These are phyloP conservation scores for Diplotaxis tenuifolia DNA, from an alignment of 345 rosid genomes.

Conservation along the genomic window DNA sequence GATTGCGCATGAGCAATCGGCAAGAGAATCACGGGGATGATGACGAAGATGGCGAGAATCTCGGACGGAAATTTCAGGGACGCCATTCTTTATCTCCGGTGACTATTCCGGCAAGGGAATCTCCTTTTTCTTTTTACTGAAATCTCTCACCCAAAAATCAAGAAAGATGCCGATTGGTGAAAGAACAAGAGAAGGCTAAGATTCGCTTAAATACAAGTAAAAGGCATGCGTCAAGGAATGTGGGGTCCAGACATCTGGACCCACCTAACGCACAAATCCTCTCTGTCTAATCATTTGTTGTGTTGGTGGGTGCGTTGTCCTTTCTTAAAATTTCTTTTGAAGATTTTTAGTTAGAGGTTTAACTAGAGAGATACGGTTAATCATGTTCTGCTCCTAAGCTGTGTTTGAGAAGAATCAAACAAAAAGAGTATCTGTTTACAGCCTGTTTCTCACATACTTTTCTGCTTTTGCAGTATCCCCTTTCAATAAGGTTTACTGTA, in stretches of 20 bases:
- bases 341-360: neutral
- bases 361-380: slow-evolving; percentile 16
- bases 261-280: slow-evolving; percentile 29
- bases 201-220: slow-evolving; percentile 21
- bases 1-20: slow-evolving; percentile 58
- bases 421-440: slow-evolving; percentile 8
- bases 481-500: neutral
- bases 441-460: slow-evolving; percentile 2
- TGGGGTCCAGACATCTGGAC: slow-evolving; percentile 14
- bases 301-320: slow-evolving; percentile 31
- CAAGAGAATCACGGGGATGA: slow-evolving; percentile 43
- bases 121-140: neutral
- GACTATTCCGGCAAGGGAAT: slow-evolving; percentile 26
- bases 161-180: slow-evolving; percentile 24
- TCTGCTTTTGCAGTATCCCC: neutral
- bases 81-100: slow-evolving; percentile 47
- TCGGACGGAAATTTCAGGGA: slow-evolving; percentile 44
- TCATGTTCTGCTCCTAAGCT: slow-evolving; percentile 31
- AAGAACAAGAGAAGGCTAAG: slow-evolving; percentile 23
- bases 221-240: slow-evolving; percentile 16
- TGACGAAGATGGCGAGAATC: slow-evolving; percentile 36
- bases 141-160: slow-evolving; percentile 22
- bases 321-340: neutral
- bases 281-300: slow-evolving; percentile 27
- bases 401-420: slow-evolving; percentile 18